Conservation (phyloP, 768 basidiomycete genomes). For the Pseudohyphozyma bogoriensis region DNA sequence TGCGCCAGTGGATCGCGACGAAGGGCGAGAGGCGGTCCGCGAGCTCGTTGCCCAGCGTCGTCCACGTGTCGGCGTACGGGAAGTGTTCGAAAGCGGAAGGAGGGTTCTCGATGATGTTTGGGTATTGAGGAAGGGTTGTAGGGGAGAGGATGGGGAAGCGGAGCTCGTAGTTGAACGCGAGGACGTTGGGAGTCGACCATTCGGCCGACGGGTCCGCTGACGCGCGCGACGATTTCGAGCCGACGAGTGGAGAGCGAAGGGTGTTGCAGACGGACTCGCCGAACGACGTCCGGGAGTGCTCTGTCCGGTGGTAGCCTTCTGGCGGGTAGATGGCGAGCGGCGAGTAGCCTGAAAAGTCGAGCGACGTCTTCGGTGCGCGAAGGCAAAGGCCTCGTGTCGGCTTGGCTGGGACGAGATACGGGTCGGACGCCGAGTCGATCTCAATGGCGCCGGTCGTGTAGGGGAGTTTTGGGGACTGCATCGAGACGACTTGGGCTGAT, state of each 20-base stretch:
- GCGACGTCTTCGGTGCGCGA: slow-evolving; percentile 21
- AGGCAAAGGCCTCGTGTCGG: slow-evolving; percentile 34
- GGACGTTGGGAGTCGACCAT: slow-evolving; percentile 39
- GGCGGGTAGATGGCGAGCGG: slow-evolving; percentile 31
- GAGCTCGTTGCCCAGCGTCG: slow-evolving; percentile 42
- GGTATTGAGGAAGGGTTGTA: slow-evolving; percentile 1
- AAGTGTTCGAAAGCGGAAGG: slow-evolving; percentile 33
- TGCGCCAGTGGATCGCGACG: slow-evolving; percentile 51
- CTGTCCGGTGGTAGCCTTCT: slow-evolving; percentile 27
- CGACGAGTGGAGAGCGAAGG: slow-evolving; percentile 26
- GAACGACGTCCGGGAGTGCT: slow-evolving; percentile 18
- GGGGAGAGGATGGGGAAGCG: slow-evolving; percentile 44
- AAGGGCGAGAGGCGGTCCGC: slow-evolving; percentile 40
- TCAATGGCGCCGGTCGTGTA: slow-evolving; percentile 29
- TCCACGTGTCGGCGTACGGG: slow-evolving; percentile 44
- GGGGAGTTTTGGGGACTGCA: slow-evolving; percentile 28
- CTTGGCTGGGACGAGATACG: slow-evolving; percentile 26
- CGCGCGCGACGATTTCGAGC: slow-evolving; percentile 14
- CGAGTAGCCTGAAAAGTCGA: slow-evolving; percentile 30
- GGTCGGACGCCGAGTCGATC: slow-evolving; percentile 29
- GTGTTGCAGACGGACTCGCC: slow-evolving; percentile 34
- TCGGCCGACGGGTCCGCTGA: not conserved
- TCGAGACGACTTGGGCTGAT: slow-evolving; percentile 41
- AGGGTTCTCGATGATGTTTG: not conserved
- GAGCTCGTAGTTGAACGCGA: slow-evolving; percentile 50